Evolutionary conservation across 257 asterid genomes (phyloP).

Genomic region (Solanum bulbocastanum): DNA sequence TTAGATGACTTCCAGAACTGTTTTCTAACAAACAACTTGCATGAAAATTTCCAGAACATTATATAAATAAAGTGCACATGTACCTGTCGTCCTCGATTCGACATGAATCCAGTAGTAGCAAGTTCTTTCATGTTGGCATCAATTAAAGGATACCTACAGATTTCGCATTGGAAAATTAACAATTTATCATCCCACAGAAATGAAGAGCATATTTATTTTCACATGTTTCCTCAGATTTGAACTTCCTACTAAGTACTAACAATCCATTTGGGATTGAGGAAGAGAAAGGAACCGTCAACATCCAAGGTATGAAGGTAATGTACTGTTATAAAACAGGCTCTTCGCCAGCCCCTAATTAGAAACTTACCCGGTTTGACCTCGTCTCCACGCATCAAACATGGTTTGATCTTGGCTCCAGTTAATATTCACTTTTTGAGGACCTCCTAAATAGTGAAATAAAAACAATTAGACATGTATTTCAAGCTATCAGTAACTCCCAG

Average conservation of each 20-base stretch:
- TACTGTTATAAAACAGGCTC: not conserved
- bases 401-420: conserved; percentile 70
- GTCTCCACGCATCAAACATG: conserved; percentile 74
- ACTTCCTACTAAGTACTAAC: not conserved
- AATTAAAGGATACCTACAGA: conserved; percentile 71
- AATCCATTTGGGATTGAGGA: not conserved
- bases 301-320: not conserved
- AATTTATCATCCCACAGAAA: not conserved
- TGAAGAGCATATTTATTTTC: not conserved
- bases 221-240: not conserved
- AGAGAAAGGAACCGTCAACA: not conserved
- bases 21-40: not conserved
- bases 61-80: not conserved
- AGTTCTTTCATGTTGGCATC: conserved; percentile 96
- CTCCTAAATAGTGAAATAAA: conserved; percentile 36
- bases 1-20: not conserved
- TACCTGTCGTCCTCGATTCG: conserved; percentile 98
- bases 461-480: not conserved
- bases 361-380: conserved; percentile 74
- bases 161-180: not conserved
- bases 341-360: not conserved
- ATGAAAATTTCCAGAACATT: not conserved
- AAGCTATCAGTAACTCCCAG: not conserved
- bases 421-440: conserved; percentile 50
- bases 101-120: conserved; percentile 83